phyloP scores from a whole-genome alignment of 352 stramenopile species.

The Pythium phragmitis region DNA sequence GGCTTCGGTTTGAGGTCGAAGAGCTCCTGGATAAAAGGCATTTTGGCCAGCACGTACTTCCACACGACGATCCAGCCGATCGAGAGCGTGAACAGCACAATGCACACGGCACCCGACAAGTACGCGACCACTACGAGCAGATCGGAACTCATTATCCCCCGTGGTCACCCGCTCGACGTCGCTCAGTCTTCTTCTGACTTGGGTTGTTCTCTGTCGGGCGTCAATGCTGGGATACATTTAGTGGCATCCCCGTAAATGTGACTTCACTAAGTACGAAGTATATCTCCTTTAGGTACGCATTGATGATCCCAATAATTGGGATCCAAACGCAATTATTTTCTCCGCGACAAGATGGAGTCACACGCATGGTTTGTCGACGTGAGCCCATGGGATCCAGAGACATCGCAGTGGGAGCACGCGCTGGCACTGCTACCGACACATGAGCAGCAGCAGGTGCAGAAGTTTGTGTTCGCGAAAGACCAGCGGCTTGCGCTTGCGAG shows the following conservation, averaged over 20 bases:
- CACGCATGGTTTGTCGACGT: conserved; percentile 43
- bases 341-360: not conserved
- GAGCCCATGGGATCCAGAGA: conserved; percentile 35
- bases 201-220: not conserved
- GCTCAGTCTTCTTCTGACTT: not conserved
- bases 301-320: not conserved
- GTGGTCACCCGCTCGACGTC: not conserved
- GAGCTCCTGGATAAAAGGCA: conserved; percentile 81
- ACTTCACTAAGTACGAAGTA: not conserved
- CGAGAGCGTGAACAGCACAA: conserved; percentile 76
- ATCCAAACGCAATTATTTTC: not conserved
- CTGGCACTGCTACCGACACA: conserved; percentile 33
- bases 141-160: conserved; percentile 39
- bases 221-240: not conserved
- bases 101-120: conserved; percentile 71
- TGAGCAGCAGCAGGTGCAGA: conserved; percentile 49
- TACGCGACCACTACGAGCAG: conserved; percentile 65
- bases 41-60: conserved; percentile 83
- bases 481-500: conserved; percentile 63
- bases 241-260: not conserved
- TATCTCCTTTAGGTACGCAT: not conserved
- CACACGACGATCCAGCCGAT: conserved; percentile 82
- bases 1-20: conserved; percentile 76
- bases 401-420: conserved; percentile 35
- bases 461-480: conserved; percentile 71